These are phyloP conservation scores for Aspergillus sclerotioniger DNA, from an alignment of 495 filamentous ascomycete species.

Conservation along the genomic window DNA sequence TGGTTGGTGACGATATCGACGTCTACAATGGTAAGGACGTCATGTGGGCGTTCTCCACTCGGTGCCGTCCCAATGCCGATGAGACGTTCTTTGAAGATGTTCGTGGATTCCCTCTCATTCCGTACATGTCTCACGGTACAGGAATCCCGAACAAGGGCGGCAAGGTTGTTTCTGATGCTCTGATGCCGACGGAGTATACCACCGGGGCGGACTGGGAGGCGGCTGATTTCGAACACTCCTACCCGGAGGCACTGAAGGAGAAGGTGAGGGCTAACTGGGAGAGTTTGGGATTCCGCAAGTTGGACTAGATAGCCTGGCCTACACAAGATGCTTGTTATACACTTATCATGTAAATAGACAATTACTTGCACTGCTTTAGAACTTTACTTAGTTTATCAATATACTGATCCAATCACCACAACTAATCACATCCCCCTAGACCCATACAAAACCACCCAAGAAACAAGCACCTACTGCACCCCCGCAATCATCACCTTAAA, in stretches of 20 bases:
- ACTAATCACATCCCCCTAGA: too few relatives aligned
- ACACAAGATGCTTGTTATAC: too few relatives aligned
- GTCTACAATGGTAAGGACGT: slow-evolving; percentile 35
- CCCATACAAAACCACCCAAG: too few relatives aligned
- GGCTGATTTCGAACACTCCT: slow-evolving; percentile 35
- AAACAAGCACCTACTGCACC: too few relatives aligned
- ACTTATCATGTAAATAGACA: too few relatives aligned
- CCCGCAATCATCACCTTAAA: too few relatives aligned
- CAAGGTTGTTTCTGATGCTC: slow-evolving; percentile 41
- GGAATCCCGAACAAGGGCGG: slow-evolving; percentile 28
- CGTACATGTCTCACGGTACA: slow-evolving; percentile 38
- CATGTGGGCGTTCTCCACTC: slow-evolving; percentile 44
- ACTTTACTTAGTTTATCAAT: too few relatives aligned
- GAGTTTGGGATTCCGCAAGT: slow-evolving; percentile 28
- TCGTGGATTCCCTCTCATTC: slow-evolving; percentile 37
- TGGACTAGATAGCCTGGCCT: slow-evolving; percentile 14
- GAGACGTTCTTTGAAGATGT: slow-evolving; percentile 41
- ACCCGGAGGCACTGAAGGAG: slow-evolving; percentile 34
- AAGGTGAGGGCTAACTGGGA: slow-evolving; percentile 35
- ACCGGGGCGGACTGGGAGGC: slow-evolving; percentile 31
- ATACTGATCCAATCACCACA: too few relatives aligned
- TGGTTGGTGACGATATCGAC: slow-evolving; percentile 42
- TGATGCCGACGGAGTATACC: slow-evolving; percentile 37
- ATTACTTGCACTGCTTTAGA: too few relatives aligned
- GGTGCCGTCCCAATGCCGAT: slow-evolving; percentile 36